A percentile compares a stretch with the other conserved stretches of the same genome.
phyloP scores from a whole-genome alignment of 495 filamentous ascomycete genomes.

The Neurospora sp. region DNA sequence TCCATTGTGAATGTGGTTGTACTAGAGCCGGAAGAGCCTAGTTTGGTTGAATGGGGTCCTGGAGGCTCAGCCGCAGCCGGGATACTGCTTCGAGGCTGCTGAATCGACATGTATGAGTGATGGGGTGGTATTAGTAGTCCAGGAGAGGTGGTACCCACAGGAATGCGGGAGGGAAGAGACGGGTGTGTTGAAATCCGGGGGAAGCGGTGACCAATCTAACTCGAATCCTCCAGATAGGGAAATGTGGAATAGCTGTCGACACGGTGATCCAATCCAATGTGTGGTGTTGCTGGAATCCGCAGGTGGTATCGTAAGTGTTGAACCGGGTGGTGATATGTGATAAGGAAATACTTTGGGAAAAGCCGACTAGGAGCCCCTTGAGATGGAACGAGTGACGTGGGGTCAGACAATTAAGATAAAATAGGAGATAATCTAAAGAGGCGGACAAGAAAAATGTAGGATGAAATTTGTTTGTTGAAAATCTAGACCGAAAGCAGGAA shows the following conservation, averaged over 20 bases:
- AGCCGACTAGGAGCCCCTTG: neutral
- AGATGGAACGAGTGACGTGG: neutral
- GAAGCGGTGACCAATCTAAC: neutral
- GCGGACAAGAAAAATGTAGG: neutral
- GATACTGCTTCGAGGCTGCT: neutral
- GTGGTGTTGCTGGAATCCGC: neutral
- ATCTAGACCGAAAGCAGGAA: neutral
- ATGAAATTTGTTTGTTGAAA: neutral
- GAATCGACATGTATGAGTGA: neutral
- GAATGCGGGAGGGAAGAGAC: neutral
- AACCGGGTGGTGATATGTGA: neutral
- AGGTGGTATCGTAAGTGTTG: neutral
- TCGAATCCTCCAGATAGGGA: neutral
- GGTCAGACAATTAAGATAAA: neutral
- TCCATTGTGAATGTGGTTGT: conserved; percentile 2
- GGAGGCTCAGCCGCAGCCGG: neutral
- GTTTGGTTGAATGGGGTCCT: neutral
- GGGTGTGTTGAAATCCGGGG: neutral
- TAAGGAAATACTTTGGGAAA: neutral
- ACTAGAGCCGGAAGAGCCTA: neutral
- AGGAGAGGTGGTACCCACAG: neutral
- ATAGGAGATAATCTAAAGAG: neutral
- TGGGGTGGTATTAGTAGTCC: neutral
- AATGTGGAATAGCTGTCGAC: neutral
- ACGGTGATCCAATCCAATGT: neutral